A percentile compares a stretch with the other conserved stretches of the same genome.
phyloP scores from a whole-genome alignment of 106 monocot species.

The Dendrobium officinale region DNA sequence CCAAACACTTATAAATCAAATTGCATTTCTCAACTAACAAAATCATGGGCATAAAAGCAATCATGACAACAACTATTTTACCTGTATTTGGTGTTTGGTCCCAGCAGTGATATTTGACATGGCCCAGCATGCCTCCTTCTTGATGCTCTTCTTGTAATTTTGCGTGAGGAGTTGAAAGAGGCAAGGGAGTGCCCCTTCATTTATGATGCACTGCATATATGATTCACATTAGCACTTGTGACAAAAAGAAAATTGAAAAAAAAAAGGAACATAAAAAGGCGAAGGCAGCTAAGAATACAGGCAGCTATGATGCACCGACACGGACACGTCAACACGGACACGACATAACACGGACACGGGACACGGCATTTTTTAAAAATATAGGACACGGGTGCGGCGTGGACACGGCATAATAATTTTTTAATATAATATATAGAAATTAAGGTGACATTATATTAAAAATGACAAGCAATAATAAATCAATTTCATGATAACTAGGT shows the following conservation, averaged over 20 bases:
- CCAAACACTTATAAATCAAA: neutral
- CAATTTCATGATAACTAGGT: too few relatives aligned
- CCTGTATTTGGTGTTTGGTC: conserved; percentile 33
- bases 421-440: too few relatives aligned
- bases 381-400: too few relatives aligned
- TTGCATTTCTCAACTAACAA: neutral
- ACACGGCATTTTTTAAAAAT: too few relatives aligned
- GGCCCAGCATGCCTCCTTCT: conserved; percentile 39
- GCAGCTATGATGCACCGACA: neutral
- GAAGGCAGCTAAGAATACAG: neutral
- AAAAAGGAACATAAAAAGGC: neutral
- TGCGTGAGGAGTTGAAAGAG: conserved; percentile 4
- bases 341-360: too few relatives aligned
- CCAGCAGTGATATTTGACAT: conserved; percentile 43
- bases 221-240: neutral
- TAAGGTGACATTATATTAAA: too few relatives aligned
- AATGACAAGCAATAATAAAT: too few relatives aligned
- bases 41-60: neutral
- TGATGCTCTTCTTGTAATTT: conserved; percentile 30
- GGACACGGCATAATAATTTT: too few relatives aligned
- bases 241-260: neutral
- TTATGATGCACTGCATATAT: neutral
- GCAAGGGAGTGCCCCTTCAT: neutral
- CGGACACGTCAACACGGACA: too few relatives aligned
- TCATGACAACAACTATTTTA: neutral